Base-by-base conservation (phyloP, 1,284 basidiomycete genomes). In the Malassezia obtusa region DNA sequence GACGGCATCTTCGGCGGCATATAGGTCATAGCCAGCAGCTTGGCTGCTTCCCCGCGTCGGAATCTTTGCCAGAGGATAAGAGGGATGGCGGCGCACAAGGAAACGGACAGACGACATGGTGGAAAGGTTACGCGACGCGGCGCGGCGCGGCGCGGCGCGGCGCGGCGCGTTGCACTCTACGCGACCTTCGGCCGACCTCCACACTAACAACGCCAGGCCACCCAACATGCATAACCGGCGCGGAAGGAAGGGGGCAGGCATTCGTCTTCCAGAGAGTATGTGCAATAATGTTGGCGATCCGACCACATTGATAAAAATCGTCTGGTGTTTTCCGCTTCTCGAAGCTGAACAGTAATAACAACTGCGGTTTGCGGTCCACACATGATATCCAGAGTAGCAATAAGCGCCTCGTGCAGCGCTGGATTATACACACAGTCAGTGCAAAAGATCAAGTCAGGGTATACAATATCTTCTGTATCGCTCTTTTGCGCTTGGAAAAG, bases 1-100 rank as follows among this genome's bases (percentile, higher is more conserved):
- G 15, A 64, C 31, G 41, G 61, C 50, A 33, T 58, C 59, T 11
- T 70, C 78, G 38, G 69, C 86, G 83, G 86, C 86, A 77, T 89
- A 94, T 36, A 98, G 78, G 75, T 98, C 92, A 71, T 96, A 92
- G 2, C 92, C 92, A 2, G 92, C 92, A 1, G 92, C 82, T 41
- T 86, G 78, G 1, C 82, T 76, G 6, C 87, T 90, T 1, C 92
- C 92, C 53, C 88, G 82, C 11, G 87, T 90, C 0, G 94, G 92
- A 24, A 94, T 73, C 59, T 76, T 85, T 15, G 89, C 94, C 64
- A 84, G 84, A 12, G 84, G 71, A 40, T 68, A 65, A 2, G 60
- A 81, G 1, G 86, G 86, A 43, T 87, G 82, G 32, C 84, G 81
- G 73, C 94, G 92, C 65, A 98, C 83, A 59, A 89, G 82, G 17